Base-by-base conservation (phyloP, 306 rosid species). In the Medicago ruthenica region DNA sequence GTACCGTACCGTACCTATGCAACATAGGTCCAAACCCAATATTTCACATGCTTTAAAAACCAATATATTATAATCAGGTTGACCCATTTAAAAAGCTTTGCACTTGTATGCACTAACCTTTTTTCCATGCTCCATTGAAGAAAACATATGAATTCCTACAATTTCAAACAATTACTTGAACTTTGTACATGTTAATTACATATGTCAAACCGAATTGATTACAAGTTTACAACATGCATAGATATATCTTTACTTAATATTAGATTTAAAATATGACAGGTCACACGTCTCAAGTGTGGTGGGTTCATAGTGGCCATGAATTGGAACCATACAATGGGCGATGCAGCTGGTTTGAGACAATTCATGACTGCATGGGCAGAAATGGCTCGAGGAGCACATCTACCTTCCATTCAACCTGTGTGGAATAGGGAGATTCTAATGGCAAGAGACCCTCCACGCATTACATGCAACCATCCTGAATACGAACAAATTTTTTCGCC, bases 401-500 rank as follows among this genome's bases (percentile, higher is more conserved):
- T 44, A 51, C 80, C 77, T 21, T 83, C 80, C 14, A 22, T 69
- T 21, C 16, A 1, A 14, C 78, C 80, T 2, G 66, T 78, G 9
- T 83, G 86, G 83, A 44, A 5, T 22, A 74, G 83, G 5, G 80
- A 83, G 40, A 12, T 83, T 9, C 18, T 83, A 6, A 53, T 14
- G 7, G 77, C 78, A 44, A 79, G 86, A 44, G 45, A 62, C 1
- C 80, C 78, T 4, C 77, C 80, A 0, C 59, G 21, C 2, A 39
- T 78, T 15, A 60, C 83, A 6, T 36, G 69, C 69, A 78, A 54
- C 24, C 83, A 78, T 22, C 42, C 0, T 8, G 83, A 78, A 66
- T 83, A 60, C 1, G 78, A 74, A 14, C 27, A 77, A 17, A 53
- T 45, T 1, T 10, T 65, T 18, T 2, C 6, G 4, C 20, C 17